phyloP scores from a whole-genome alignment of 2,329 filamentous ascomycete genomes.

The Ustulina deusta region DNA sequence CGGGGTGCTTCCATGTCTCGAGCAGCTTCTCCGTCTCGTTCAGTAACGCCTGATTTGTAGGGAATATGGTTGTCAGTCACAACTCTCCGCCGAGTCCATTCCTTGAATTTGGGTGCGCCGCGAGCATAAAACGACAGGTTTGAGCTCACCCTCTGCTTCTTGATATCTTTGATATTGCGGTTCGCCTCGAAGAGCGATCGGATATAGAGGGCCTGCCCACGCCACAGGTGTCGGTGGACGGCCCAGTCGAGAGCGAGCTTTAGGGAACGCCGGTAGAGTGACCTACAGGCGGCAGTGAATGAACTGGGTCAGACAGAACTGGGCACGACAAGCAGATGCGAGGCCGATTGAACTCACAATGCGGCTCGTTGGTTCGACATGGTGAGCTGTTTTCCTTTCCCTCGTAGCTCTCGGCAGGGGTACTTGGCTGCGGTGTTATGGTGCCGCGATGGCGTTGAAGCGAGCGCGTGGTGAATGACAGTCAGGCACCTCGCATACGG shows the following conservation, averaged over 20 bases:
- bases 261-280: conserved; percentile 90
- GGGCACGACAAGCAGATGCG: not conserved
- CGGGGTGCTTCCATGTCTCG: conserved; percentile 96
- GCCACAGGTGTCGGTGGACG: conserved; percentile 92
- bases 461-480: conserved; percentile 25
- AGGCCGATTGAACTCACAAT: conserved; percentile 57
- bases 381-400: conserved; percentile 38
- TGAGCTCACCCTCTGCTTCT: conserved; percentile 80
- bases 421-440: conserved; percentile 31
- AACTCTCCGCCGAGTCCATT: conserved; percentile 24
- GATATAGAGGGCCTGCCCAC: conserved; percentile 95
- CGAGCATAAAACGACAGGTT: not conserved
- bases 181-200: conserved; percentile 96
- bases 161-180: conserved; percentile 82
- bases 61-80: conserved; percentile 30
- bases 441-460: conserved; percentile 5
- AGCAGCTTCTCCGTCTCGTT: conserved; percentile 89
- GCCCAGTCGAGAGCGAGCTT: conserved; percentile 97
- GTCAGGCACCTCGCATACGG: conserved; percentile 9
- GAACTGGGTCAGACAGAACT: conserved; percentile 41
- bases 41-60: conserved; percentile 75
- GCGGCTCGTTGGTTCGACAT: conserved; percentile 64
- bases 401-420: conserved; percentile 18
- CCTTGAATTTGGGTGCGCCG: not conserved
- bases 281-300: conserved; percentile 56